Base-by-base conservation (phyloP, 2,329 filamentous ascomycete species). In the Lomentospora prolificans region DNA sequence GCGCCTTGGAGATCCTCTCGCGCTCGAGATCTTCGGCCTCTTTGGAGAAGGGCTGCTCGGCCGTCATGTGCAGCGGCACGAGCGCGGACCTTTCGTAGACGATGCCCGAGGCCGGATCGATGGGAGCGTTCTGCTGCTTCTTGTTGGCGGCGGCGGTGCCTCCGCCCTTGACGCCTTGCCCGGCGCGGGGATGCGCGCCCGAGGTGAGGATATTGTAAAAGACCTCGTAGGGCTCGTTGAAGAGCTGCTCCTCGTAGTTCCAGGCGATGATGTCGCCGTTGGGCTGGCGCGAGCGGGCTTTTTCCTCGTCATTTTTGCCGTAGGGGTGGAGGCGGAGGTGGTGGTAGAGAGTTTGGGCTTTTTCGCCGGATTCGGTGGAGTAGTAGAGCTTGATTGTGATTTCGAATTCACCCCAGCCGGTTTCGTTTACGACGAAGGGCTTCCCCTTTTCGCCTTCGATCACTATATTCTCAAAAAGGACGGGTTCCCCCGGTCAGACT, bases 401-500 rank as follows among this genome's bases (percentile, higher is more conserved):
- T 69, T 94, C 90, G 74, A 99, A 99, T 72, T 96, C 94, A 65
- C 94, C 94, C 89, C 95, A 99, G 51, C 94, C 94, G 0, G 94
- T 97, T 71, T 97, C 94, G 60, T 83, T 82, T 59, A 97, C 87
- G 65, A 89, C 77, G 65, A 96, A 99, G 9, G 90, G 65, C 59
- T 80, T 78, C n/a, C 76, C 75, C 0, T 74, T 71, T 53, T 88
- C 81, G 58, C 82, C 81, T 65, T 96, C 91, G 65, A 94, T 77
- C 67, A 87, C 77, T 81, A 10, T 28, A 10, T n/a, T n/a, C n/a
- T n/a, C n/a, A 30, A 27, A 53, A 44, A 41, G 33, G 36, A 51
- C 6, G 19, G 50, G 48, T 28, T 25, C 25, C 22, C 5, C 12
- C 3, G 6, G 9, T 5, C n/a, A n/a, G n/a, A n/a, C n/a, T 12